Conservation (phyloP, 176 grass and related monocot species). For the Alopecurus myosuroides region DNA sequence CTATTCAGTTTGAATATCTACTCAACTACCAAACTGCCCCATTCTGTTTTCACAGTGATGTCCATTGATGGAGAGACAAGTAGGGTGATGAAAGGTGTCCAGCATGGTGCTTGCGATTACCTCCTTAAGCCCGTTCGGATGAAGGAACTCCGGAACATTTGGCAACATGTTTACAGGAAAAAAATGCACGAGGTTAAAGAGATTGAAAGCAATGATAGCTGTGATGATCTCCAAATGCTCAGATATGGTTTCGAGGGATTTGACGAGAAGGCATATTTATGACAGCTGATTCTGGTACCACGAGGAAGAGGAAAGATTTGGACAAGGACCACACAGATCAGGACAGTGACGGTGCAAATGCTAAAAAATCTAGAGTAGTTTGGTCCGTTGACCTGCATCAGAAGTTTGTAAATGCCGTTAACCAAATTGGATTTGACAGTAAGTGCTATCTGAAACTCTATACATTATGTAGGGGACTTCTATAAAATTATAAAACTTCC, state of each 20-base stretch:
- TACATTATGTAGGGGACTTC: slow-evolving; percentile 2
- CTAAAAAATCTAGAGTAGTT: slow-evolving; percentile 95
- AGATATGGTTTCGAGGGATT: slow-evolving; percentile 61
- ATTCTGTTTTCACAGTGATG: slow-evolving; percentile 84
- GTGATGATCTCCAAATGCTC: slow-evolving; percentile 69
- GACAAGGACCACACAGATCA: slow-evolving; percentile 74
- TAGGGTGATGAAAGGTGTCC: slow-evolving; percentile 99
- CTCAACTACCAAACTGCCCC: slow-evolving; percentile 31
- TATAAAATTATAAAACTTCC: not conserved
- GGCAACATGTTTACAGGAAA: slow-evolving; percentile 96
- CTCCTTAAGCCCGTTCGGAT: slow-evolving; percentile 97
- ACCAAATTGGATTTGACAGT: slow-evolving; percentile 99
- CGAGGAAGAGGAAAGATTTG: slow-evolving; percentile 75
- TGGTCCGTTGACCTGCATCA: slow-evolving; percentile 99
- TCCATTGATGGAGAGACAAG: slow-evolving; percentile 96
- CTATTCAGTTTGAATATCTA: slow-evolving; percentile 19
- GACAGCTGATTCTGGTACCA: slow-evolving; percentile 33
- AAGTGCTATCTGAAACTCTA: slow-evolving; percentile 37
- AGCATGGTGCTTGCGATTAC: slow-evolving; percentile 97
- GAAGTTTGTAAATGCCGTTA: slow-evolving; percentile 96
- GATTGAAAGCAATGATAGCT: slow-evolving; percentile 67
- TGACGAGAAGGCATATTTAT: slow-evolving; percentile 62
- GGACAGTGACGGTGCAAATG: slow-evolving; percentile 60
- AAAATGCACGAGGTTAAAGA: slow-evolving; percentile 98
- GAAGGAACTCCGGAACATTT: slow-evolving; percentile 98